Base-by-base conservation (phyloP, 2,329 filamentous ascomycete species). In the Pezizomycotina sp. region DNA sequence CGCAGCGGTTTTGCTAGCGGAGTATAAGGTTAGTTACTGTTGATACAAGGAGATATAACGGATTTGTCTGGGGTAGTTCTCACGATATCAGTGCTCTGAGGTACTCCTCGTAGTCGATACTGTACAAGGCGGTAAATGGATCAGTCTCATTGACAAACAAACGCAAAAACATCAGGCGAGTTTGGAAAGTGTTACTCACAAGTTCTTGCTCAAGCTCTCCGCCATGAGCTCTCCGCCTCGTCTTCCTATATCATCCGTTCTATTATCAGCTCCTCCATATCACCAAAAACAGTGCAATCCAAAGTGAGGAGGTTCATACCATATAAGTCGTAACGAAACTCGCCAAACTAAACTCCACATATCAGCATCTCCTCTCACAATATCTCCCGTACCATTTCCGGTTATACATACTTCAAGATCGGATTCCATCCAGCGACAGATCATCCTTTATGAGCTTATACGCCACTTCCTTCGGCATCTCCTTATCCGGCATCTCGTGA, bases 361-460 rank as follows among this genome's bases (percentile, higher is more conserved):
- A 9, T 13, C 27, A 29, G 7, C 9, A 29, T 15, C 27, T 15
- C n/a, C 9, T n/a, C 23, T 25, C n/a, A 25, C n/a, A 9, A 25
- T 25, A 20, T 14, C 27, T n/a, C n/a, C n/a, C n/a, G n/a, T n/a
- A 12, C 13, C 13, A 8, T 30, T 6, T 32, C 22, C 14, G 15
- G 23, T 21, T 27, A 13, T 8, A 54, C 65, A 49, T 60, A 79
- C 74, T 77, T 81, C 46, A 92, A 68, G 66, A 83, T 86, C 6
- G 83, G 82, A 50, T 86, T 91, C 83, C 83, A 55, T 95, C 86
- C 34, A 93, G 64, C 47, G 79, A 89, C 47, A 93, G 65, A 54
- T 92, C 81, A 56, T 93, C 86, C 64, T 82, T 86, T 65, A 93
- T 93, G 79, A 93, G 78, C 31, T 83, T 76, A 58, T 93, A 92